Conservation (phyloP, 2,329 filamentous ascomycete genomes). For the Fusarium graminum region DNA sequence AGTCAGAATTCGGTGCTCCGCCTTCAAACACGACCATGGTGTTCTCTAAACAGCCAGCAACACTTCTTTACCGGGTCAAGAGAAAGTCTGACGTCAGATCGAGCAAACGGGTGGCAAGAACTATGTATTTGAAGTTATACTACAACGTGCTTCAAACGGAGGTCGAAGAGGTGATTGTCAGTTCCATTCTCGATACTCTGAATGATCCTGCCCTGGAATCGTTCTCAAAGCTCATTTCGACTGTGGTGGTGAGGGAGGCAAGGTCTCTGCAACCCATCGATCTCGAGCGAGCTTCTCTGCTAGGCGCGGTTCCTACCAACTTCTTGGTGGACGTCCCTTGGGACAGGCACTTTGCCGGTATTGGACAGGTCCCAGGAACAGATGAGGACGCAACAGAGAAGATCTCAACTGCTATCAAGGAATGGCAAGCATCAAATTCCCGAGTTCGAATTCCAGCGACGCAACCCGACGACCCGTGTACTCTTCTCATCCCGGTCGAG, state of each 20-base stretch:
- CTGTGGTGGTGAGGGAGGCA: conserved; percentile 60
- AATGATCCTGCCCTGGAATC: conserved; percentile 57
- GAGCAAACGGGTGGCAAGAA: conserved; percentile 53
- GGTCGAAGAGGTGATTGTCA: conserved; percentile 66
- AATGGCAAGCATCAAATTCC: conserved; percentile 52
- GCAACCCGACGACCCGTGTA: conserved; percentile 60
- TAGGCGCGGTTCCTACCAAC: conserved; percentile 64
- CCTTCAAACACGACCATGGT: conserved; percentile 70
- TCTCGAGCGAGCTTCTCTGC: conserved; percentile 68
- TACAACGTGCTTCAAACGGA: conserved; percentile 85
- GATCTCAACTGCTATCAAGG: conserved; percentile 50
- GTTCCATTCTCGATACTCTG: conserved; percentile 59
- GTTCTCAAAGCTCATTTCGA: conserved; percentile 62
- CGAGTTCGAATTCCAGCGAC: conserved; percentile 47
- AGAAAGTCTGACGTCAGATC: conserved; percentile 62
- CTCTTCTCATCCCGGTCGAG: conserved; percentile 89
- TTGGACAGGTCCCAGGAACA: conserved; percentile 59
- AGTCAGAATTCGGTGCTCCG: conserved; percentile 70
- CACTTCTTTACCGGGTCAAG: conserved; percentile 82
- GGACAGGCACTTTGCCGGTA: conserved; percentile 63
- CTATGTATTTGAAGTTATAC: conserved; percentile 76
- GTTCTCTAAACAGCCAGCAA: conserved; percentile 85
- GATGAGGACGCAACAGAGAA: conserved; percentile 50
- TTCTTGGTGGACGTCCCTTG: conserved; percentile 63
- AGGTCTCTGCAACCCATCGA: conserved; percentile 62